A percentile compares a stretch with the other conserved stretches of the same genome.
phyloP scores from a whole-genome alignment of 345 rosid genomes.

The Iberis pinnata region DNA sequence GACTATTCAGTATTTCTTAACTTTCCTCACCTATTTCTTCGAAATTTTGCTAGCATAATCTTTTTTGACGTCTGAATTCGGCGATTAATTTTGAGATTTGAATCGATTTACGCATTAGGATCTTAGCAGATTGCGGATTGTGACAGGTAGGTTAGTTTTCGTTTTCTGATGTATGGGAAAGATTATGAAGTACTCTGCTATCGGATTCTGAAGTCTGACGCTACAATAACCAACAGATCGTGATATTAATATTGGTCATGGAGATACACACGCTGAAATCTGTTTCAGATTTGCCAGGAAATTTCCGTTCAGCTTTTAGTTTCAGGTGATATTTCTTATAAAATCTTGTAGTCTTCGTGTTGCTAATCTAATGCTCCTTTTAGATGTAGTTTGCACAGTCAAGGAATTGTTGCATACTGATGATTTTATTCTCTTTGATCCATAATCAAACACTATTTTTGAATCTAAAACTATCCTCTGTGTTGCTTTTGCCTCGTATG shows the following conservation, averaged over 20 bases:
- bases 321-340: conserved; percentile 51
- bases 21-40: too few species aligned
- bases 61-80: too few species aligned
- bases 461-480: conserved; percentile 3
- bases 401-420: background rate
- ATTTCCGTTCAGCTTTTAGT: conserved; percentile 58
- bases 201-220: too few species aligned
- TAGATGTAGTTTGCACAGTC: background rate
- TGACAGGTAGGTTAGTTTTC: conserved; percentile 2
- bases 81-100: background rate
- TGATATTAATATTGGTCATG: conserved; percentile 30
- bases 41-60: too few species aligned
- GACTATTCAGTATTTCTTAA: too few species aligned
- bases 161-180: too few species aligned
- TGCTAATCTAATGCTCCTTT: background rate
- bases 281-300: conserved; percentile 60
- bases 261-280: conserved; percentile 71
- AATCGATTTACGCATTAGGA: background rate
- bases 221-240: conserved; percentile 24
- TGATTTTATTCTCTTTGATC: background rate
- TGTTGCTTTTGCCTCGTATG: conserved; percentile 12
- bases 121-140: background rate
- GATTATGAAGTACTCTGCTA: too few species aligned
- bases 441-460: background rate
- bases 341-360: background rate